Percentiles rank a stretch among this genome's conserved stretches.
These are phyloP conservation scores for Eimeria brunetti DNA, from an alignment of 169 alveolate species.

Conservation along the genomic window DNA sequence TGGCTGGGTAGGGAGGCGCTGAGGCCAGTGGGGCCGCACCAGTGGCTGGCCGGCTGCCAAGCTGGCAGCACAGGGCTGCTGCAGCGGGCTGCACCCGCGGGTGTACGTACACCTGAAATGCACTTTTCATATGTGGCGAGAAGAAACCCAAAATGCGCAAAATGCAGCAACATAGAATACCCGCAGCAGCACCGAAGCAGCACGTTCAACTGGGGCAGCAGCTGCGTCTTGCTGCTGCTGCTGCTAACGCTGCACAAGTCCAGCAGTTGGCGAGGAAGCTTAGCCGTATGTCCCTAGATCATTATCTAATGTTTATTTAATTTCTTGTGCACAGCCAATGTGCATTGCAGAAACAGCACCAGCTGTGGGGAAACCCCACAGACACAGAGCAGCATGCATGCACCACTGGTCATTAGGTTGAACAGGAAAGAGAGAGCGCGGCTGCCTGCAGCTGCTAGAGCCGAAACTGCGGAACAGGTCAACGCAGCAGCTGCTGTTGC, in stretches of 20 bases:
- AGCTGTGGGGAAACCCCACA: background rate
- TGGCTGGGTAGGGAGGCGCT: background rate
- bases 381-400: background rate
- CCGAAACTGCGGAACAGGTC: background rate
- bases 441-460: background rate
- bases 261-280: no score
- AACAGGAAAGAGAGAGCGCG: background rate
- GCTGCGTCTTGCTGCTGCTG: no score
- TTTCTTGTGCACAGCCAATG: no score
- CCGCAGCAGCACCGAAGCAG: background rate
- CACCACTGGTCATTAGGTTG: background rate
- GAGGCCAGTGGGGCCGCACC: background rate
- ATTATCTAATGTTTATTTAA: no score
- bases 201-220: background rate
- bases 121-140: background rate
- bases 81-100: background rate
- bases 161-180: background rate
- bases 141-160: background rate
- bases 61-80: background rate
- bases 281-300: no score
- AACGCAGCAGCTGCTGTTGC: background rate
- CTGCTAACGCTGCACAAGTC: no score
- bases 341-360: no score
- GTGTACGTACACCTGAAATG: background rate
- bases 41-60: background rate